phyloP scores from a whole-genome alignment of 345 rosid genomes.

The Populus simonii region DNA sequence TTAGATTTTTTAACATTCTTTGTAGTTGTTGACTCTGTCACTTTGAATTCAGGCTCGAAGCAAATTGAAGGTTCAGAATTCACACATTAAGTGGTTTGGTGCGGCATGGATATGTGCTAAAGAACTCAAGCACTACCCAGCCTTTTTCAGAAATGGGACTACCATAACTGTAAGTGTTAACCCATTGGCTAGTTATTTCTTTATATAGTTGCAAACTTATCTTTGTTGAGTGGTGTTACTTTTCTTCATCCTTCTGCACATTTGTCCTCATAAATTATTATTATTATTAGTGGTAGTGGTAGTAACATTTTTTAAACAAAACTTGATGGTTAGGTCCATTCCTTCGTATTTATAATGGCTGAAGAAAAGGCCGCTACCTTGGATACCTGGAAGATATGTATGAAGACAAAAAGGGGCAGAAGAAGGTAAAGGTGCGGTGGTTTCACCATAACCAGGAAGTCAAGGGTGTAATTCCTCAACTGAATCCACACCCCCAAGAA shows the following conservation, averaged over 20 bases:
- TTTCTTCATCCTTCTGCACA: background rate
- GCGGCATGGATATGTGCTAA: conserved; percentile 81
- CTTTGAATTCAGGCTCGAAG: background rate
- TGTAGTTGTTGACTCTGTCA: background rate
- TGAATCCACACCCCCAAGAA: conserved; percentile 83
- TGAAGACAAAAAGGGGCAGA: conserved; percentile 90
- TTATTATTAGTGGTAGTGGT: conserved; percentile 18
- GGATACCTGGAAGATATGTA: conserved; percentile 98
- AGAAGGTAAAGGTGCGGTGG: conserved; percentile 96
- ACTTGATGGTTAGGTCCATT: conserved; percentile 49
- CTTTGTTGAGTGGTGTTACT: background rate
- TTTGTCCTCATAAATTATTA: conserved; percentile 7
- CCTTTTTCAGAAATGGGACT: conserved; percentile 83
- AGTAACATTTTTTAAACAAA: background rate
- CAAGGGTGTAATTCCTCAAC: conserved; percentile 63
- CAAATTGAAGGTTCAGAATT: conserved; percentile 50
- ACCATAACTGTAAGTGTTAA: conserved; percentile 59
- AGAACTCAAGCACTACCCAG: conserved; percentile 86
- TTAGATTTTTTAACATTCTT: background rate
- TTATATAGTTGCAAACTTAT: background rate
- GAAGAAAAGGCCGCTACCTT: conserved; percentile 72
- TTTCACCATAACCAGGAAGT: conserved; percentile 90
- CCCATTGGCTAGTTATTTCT: background rate
- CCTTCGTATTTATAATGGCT: conserved; percentile 93
- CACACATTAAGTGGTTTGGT: conserved; percentile 89